Evolutionary conservation across 306 rosid genomes (phyloP).

Genomic region (Medicago ruthenica): DNA sequence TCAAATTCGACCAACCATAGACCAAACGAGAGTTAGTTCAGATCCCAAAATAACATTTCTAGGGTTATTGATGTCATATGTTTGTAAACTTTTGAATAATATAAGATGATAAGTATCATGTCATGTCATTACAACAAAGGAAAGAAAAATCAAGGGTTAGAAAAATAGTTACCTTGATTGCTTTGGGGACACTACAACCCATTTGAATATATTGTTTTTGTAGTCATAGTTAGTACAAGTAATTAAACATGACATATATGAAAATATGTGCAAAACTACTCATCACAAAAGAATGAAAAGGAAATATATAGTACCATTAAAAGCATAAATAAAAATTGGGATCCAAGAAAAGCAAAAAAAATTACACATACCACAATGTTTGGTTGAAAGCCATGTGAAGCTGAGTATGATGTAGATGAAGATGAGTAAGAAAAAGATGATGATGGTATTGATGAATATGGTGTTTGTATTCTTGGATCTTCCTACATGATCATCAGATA

Average conservation of each 20-base stretch:
- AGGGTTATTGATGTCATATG: slow-evolving; percentile 41
- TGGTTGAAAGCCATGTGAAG: slow-evolving; percentile 76
- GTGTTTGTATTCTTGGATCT: slow-evolving; percentile 72
- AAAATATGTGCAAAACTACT: slow-evolving; percentile 35
- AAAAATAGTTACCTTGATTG: slow-evolving; percentile 30
- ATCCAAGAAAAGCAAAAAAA: slow-evolving; percentile 41
- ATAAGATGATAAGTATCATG: slow-evolving; percentile 38
- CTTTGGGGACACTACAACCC: slow-evolving; percentile 37
- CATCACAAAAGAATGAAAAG: slow-evolving; percentile 26
- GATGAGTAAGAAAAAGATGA: slow-evolving; percentile 79
- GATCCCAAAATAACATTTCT: slow-evolving; percentile 41
- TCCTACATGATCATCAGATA: slow-evolving; percentile 55
- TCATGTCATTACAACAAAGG: slow-evolving; percentile 26
- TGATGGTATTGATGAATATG: slow-evolving; percentile 67
- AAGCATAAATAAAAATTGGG: slow-evolving; percentile 28
- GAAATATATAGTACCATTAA: slow-evolving; percentile 34
- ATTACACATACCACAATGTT: slow-evolving; percentile 66
- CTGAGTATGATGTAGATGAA: slow-evolving; percentile 74
- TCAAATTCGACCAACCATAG: slow-evolving; percentile 17
- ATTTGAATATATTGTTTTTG: slow-evolving; percentile 30
- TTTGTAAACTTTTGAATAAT: slow-evolving; percentile 25
- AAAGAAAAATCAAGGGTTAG: neutral
- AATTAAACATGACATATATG: slow-evolving; percentile 20
- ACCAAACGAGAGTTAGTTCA: slow-evolving; percentile 17
- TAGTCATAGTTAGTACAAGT: slow-evolving; percentile 16